Evolutionary conservation across 1,284 basidiomycete genomes (phyloP).

Genomic region (Violaceomyces palustris): DNA sequence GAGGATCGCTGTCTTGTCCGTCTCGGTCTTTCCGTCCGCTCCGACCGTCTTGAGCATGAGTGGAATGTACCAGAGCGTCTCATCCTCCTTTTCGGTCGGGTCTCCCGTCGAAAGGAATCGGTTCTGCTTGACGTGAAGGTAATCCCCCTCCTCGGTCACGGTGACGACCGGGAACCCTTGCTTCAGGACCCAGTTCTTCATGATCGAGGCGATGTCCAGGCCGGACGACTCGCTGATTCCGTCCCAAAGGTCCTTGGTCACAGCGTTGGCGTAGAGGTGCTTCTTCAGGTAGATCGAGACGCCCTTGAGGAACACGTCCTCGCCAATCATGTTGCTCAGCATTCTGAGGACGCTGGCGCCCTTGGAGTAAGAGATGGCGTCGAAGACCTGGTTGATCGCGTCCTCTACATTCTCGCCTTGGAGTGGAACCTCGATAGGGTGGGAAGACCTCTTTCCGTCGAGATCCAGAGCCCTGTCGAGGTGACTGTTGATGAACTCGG

Average conservation of each 20-base stretch:
- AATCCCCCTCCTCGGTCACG: constrained; percentile 67
- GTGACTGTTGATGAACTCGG: constrained; percentile 59
- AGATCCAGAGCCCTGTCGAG: constrained; percentile 65
- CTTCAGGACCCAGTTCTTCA: constrained; percentile 90
- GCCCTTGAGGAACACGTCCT: constrained; percentile 62
- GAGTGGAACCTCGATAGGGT: constrained; percentile 83
- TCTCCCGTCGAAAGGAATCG: constrained; percentile 83
- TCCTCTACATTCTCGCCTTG: constrained; percentile 47
- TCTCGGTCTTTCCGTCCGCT: constrained; percentile 59
- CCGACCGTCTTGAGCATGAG: constrained; percentile 69
- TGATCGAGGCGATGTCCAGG: constrained; percentile 71
- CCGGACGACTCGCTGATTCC: constrained; percentile 77
- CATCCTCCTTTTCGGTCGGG: constrained; percentile 67
- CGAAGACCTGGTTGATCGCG: constrained; percentile 51
- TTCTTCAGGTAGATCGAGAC: constrained; percentile 81
- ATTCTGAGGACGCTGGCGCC: constrained; percentile 72
- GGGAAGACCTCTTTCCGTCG: constrained; percentile 84
- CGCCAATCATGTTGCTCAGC: constrained; percentile 73
- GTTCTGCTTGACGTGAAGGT: constrained; percentile 66
- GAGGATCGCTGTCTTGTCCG: constrained; percentile 68
- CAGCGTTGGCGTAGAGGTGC: constrained; percentile 74
- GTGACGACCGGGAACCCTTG: constrained; percentile 71
- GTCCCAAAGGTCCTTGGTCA: constrained; percentile 82
- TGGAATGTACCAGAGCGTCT: constrained; percentile 85
- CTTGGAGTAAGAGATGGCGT: constrained; percentile 55